phyloP scores from a whole-genome alignment of 2,329 filamentous ascomycete species.

The Tricladium varicosporioides region DNA sequence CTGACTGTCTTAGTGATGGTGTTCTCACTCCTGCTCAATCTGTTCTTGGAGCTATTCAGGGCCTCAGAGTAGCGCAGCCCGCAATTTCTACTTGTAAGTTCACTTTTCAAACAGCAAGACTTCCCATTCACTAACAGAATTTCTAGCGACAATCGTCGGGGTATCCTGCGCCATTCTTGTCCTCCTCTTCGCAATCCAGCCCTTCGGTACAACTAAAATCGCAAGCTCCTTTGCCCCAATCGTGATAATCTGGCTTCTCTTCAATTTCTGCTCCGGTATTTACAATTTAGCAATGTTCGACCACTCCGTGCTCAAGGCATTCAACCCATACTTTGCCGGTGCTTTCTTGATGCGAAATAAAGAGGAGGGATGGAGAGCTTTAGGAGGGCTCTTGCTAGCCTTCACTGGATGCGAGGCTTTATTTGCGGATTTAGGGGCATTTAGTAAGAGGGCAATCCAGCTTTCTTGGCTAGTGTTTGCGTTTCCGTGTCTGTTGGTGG shows the following conservation, averaged over 20 bases:
- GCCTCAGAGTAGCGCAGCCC: constrained; percentile 55
- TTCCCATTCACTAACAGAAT: not conserved
- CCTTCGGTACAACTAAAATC: constrained; percentile 60
- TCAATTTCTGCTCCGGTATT: constrained; percentile 62
- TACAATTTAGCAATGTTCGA: constrained; percentile 57
- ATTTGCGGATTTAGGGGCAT: constrained; percentile 76
- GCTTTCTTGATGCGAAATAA: constrained; percentile 58
- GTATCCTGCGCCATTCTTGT: constrained; percentile 64
- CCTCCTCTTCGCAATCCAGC: constrained; percentile 61
- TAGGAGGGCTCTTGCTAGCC: constrained; percentile 70
- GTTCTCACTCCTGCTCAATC: constrained; percentile 69
- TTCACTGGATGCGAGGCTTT: constrained; percentile 80
- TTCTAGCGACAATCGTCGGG: constrained; percentile 56
- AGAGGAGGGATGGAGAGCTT: constrained; percentile 58
- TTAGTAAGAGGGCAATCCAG: constrained; percentile 67
- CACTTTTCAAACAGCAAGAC: not conserved
- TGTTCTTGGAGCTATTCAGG: constrained; percentile 67
- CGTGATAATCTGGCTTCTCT: constrained; percentile 63
- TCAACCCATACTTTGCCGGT: constrained; percentile 59
- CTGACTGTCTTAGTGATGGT: constrained; percentile 45
- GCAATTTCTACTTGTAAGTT: constrained; percentile 46
- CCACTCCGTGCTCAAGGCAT: constrained; percentile 53
- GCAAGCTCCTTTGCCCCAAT: constrained; percentile 63
- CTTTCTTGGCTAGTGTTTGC: constrained; percentile 68
- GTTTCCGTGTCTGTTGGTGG: constrained; percentile 60